phyloP scores from a whole-genome alignment of 208 protist species.

The Trypanosoma theileri region DNA sequence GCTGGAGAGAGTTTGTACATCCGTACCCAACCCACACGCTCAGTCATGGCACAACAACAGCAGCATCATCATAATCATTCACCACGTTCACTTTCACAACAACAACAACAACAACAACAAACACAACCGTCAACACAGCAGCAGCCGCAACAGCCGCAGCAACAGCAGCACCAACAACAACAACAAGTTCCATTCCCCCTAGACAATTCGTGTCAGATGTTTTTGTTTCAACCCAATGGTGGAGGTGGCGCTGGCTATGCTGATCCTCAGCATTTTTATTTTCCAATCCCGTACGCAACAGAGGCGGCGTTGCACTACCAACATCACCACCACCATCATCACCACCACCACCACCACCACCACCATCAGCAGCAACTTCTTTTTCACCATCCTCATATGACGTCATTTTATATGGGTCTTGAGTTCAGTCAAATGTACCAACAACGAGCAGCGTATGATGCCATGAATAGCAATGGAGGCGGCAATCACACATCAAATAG shows the following conservation, averaged over 20 bases:
- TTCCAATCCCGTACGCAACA: constrained; percentile 14
- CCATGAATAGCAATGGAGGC: constrained; percentile 9
- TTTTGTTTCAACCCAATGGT: constrained; percentile 7
- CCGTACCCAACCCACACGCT: background rate
- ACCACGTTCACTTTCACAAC: too few species aligned
- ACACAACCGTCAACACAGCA: too few species aligned
- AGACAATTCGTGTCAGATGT: constrained; percentile 14
- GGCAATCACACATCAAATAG: background rate
- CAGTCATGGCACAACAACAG: background rate
- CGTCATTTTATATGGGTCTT: constrained; percentile 21
- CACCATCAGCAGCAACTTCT: constrained; percentile 7
- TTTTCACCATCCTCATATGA: constrained; percentile 9
- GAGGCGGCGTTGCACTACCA: constrained; percentile 12
- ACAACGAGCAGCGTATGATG: constrained; percentile 12
- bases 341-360: constrained; percentile 22
- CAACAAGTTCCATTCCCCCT: constrained; percentile 7
- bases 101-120: too few species aligned
- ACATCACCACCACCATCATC: constrained; percentile 14
- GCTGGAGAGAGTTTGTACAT: background rate
- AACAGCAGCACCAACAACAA: constrained; percentile 3
- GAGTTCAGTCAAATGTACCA: constrained; percentile 25
- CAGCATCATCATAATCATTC: too few species aligned
- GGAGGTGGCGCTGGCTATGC: background rate
- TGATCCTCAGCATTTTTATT: constrained; percentile 17
- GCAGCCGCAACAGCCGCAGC: too few species aligned